Evolutionary conservation across 768 basidiomycete species (phyloP), one percentile per base, ranked within the genome.

Genomic region (Amanita fuliginea): DNA sequence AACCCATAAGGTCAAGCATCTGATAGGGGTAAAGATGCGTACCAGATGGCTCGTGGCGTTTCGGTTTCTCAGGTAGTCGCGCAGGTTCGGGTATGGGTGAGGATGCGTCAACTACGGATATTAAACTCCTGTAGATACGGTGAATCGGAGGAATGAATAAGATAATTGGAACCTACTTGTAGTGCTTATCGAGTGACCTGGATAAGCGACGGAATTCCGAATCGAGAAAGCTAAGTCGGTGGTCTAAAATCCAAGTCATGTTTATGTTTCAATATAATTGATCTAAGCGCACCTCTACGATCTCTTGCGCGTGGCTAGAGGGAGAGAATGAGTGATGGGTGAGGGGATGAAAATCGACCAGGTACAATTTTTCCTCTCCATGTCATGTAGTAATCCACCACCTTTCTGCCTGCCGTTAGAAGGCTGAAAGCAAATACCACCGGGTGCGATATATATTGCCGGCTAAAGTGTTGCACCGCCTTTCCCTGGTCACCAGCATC

Each of bases 361-460:
- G 69, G 45, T 42, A 72, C 72, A 45, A 60, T 65, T 58, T 69
- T 65, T 11, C 68, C 66, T 53, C 65, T 63, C 74, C 74, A 75
- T 26, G 71, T 69, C 70, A 74, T 71, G 54, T 75, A 75, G 57
- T 73, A 76, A 56, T 77, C 72, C 30, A 74, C 67, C 34, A 67
- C 66, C 54, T 67, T 72, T 46, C 64, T 62, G 18, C 65, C 67
- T 9, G 63, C 65, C 19, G 68, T 65, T 53, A 61, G 59, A 14
- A 62, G 67, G 16, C 70, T 65, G 51, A 74, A 66, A 3, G 71
- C 75, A 55, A 75, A 75, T 11, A 75, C 72, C 18, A 74, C 64
- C 4, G 67, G 60, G 39, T 65, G n/a, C 6, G 40, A 42, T 7
- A 43, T 6, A 28, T 24, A 16, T 28, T 35, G 21, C 22, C 51